phyloP scores from a whole-genome alignment of 345 rosid species.

The Stellera chamaejasme region DNA sequence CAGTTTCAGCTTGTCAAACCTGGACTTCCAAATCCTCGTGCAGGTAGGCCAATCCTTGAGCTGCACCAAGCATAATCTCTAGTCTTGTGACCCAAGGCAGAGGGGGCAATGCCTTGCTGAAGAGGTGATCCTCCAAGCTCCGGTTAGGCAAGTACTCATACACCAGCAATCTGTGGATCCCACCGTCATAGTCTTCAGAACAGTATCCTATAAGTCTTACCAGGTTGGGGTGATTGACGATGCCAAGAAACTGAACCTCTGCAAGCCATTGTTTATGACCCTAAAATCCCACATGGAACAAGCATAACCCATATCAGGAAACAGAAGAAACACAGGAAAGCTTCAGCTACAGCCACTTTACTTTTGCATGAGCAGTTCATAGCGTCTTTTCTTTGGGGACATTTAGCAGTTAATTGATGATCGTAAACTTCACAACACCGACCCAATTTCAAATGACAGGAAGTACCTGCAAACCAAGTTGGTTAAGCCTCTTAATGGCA shows the following conservation, averaged over 20 bases:
- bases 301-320: too few species aligned
- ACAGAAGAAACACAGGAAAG: too few species aligned
- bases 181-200: conserved; percentile 50
- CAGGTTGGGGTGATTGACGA: conserved; percentile 76
- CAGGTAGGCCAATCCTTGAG: conserved; percentile 77
- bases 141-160: conserved; percentile 75
- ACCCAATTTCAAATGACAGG: too few species aligned
- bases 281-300: conserved; percentile 18
- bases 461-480: conserved; percentile 65
- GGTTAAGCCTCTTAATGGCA: conserved; percentile 88
- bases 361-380: neutral
- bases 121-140: conserved; percentile 86
- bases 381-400: too few species aligned
- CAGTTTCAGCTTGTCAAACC: conserved; percentile 20
- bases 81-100: conserved; percentile 73
- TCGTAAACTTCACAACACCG: too few species aligned
- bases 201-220: conserved; percentile 88
- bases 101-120: conserved; percentile 22
- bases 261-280: conserved; percentile 91
- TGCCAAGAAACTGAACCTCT: conserved; percentile 82
- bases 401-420: too few species aligned
- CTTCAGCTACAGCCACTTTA: too few species aligned
- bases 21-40: conserved; percentile 60
- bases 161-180: conserved; percentile 58
- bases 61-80: conserved; percentile 84